Evolutionary conservation across 192 early-diverging fungal genomes (phyloP), one percentile per base, ranked within the genome.

Genomic region (Cladochytrium replicatum): DNA sequence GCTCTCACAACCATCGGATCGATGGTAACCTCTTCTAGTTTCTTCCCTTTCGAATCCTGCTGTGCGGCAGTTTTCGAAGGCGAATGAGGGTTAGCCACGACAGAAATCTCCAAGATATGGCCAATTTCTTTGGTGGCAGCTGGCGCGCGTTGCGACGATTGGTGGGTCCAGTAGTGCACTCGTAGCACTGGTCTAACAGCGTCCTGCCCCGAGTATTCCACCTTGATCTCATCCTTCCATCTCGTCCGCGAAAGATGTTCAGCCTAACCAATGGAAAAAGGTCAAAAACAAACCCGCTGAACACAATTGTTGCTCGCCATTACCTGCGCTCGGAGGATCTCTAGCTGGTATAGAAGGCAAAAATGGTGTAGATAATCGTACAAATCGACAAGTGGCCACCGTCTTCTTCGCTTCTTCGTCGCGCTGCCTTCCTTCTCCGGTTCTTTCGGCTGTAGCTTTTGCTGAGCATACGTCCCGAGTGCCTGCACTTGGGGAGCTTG

Each of bases 351-450:
- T 5, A 73, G 79, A 9, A 83, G 63, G 31, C 78, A 72, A 17
- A 84, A 72, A 27, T 67, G 63, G 32, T 87, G 82, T 44, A 91
- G 40, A 64, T 82, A 84, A 50, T 86, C 80, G 47, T 87, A 87
- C 27, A 91, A 59, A 27, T 69, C 72, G 2, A 83, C 70, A 19
- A 90, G 72, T 21, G 83, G 81, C 32, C 8, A 80, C 54, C 0
- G 63, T 43, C 6, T 41, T 32, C 8, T 42, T 11, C 17, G 24
- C n/a, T 55, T 57, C 6, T 7, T 13, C 15, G 39, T 32, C 15
- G 32, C 6, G 9, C 23, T 39, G 11, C 31, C 27, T 15, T 29
- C 11, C 24, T 48, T 45, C 22, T 52, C 7, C 4, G 64, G 19
- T 8, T 41, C 32, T 8, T 32, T 15, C 3, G 69, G 57, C 19